Conservation (phyloP, 495 filamentous ascomycete genomes). For the Hypoxylon intermedium region DNA sequence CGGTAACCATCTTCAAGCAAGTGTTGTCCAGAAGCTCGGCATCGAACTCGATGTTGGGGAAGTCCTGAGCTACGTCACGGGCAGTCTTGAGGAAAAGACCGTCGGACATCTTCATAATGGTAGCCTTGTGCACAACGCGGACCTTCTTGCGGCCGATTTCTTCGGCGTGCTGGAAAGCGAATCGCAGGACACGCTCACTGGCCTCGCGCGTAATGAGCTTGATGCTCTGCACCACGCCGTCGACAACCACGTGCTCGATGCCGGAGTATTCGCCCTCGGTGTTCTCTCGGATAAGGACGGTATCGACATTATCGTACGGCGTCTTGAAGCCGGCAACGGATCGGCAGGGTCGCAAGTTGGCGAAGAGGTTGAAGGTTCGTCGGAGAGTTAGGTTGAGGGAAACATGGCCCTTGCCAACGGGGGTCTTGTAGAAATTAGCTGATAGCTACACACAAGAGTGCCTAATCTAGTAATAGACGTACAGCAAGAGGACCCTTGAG, state of each 20-base stretch:
- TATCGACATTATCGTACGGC: conserved; percentile 97
- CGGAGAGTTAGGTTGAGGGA: conserved; percentile 98
- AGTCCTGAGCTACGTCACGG: conserved; percentile 86
- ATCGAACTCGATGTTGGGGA: conserved; percentile 92
- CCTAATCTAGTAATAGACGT: conserved; percentile 48
- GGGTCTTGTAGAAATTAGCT: conserved; percentile 66
- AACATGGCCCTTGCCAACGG: conserved; percentile 97
- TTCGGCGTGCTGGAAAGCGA: conserved; percentile 96
- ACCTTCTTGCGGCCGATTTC: conserved; percentile 93
- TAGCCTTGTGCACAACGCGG: conserved; percentile 97
- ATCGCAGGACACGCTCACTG: conserved; percentile 90
- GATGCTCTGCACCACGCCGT: conserved; percentile 98
- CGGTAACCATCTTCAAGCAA: conserved; percentile 96
- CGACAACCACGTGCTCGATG: conserved; percentile 97
- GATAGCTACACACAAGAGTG: conserved; percentile 9
- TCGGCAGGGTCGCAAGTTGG: conserved; percentile 96
- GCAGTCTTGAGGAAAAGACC: conserved; percentile 94
- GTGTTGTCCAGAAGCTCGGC: conserved; percentile 98
- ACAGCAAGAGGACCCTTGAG: conserved; percentile 97
- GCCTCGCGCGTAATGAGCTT: conserved; percentile 97
- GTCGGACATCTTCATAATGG: conserved; percentile 99
- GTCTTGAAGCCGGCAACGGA: conserved; percentile 98
- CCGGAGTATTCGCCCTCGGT: conserved; percentile 99
- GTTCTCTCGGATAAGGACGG: conserved; percentile 98
- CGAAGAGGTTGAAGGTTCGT: conserved; percentile 99